A percentile compares a stretch with the other conserved stretches of the same genome.
These are phyloP conservation scores for Ogataea nonfermentans DNA, from an alignment of 805 yeast species.

Conservation along the genomic window DNA sequence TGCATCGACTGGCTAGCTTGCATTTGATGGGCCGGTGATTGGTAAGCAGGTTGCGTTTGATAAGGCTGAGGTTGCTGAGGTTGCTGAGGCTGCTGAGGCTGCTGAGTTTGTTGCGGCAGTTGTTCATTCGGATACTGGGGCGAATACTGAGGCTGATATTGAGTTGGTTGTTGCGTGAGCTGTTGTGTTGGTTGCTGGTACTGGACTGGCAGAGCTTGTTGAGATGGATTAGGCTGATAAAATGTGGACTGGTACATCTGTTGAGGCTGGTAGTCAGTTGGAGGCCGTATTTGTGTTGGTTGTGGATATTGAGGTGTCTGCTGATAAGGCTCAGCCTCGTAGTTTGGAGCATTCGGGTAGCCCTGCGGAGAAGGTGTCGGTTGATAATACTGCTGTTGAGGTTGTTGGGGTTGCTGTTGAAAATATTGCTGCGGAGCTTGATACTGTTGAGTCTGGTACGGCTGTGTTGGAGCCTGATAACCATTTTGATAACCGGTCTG, in stretches of 20 bases:
- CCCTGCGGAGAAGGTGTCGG: conserved; percentile 3
- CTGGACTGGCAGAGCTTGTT: conserved; percentile 5
- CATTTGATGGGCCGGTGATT: too few species aligned
- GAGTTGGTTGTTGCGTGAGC: conserved; percentile 1
- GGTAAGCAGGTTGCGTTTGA: too few species aligned
- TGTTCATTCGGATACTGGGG: conserved; percentile 2
- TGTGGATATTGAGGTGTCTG: conserved; percentile 3
- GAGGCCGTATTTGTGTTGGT: neutral
- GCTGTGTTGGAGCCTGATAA: conserved; percentile 10
- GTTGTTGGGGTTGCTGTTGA: conserved; percentile 12
- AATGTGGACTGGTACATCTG: too few species aligned
- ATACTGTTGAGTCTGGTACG: conserved; percentile 16
- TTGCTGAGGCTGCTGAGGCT: neutral
- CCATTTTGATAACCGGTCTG: neutral
- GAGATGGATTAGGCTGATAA: neutral
- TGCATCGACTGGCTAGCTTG: too few species aligned
- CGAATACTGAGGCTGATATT: conserved; percentile 15
- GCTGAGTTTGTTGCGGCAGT: conserved; percentile 5
- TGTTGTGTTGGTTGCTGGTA: conserved; percentile 8
- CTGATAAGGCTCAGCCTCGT: conserved; percentile 6
- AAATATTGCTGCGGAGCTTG: conserved; percentile 4
- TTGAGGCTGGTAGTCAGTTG: too few species aligned
- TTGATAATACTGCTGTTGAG: conserved; percentile 3
- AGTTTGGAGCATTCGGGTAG: neutral
- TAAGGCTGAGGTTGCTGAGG: conserved; percentile 1